Percentiles rank a stretch among this genome's conserved stretches.
Evolutionary conservation across 2,329 filamentous ascomycete genomes (phyloP).

Genomic region (Pseudopyrenochaeta lycopersici): DNA sequence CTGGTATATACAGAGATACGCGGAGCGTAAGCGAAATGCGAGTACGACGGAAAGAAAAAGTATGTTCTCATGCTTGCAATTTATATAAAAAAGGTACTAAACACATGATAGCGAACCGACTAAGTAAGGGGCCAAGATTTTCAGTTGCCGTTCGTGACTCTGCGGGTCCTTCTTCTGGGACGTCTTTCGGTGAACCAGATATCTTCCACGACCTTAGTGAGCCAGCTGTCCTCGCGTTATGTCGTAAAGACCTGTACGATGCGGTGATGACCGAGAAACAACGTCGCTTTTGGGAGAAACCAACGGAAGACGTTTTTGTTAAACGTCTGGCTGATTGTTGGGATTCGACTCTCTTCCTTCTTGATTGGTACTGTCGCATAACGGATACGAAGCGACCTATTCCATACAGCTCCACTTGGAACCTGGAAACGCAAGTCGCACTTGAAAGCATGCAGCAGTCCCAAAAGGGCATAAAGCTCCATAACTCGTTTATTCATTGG

Average conservation of each 20-base stretch:
- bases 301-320: conserved; percentile 58
- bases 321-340: conserved; percentile 61
- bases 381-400: conserved; percentile 60
- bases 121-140: conserved; percentile 29
- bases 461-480: conserved; percentile 64
- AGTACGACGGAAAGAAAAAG: conserved; percentile 6
- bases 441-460: conserved; percentile 62
- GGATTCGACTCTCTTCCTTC: conserved; percentile 62
- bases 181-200: conserved; percentile 40
- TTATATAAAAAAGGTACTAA: conserved; percentile 3
- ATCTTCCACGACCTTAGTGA: conserved; percentile 57
- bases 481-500: conserved; percentile 67
- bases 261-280: conserved; percentile 57
- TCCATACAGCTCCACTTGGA: conserved; percentile 66
- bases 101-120: conserved; percentile 17
- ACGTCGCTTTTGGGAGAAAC: conserved; percentile 54
- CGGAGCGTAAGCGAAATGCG: conserved; percentile 18
- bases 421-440: conserved; percentile 65
- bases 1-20: conserved; percentile 56
- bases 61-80: conserved; percentile 12
- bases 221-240: conserved; percentile 58
- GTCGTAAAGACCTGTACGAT: conserved; percentile 55
- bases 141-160: conserved; percentile 39
- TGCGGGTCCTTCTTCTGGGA: conserved; percentile 38
- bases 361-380: conserved; percentile 63